phyloP scores from a whole-genome alignment of 1,139 yeast genomes.

The Magnusiomyces tetraspermus region DNA sequence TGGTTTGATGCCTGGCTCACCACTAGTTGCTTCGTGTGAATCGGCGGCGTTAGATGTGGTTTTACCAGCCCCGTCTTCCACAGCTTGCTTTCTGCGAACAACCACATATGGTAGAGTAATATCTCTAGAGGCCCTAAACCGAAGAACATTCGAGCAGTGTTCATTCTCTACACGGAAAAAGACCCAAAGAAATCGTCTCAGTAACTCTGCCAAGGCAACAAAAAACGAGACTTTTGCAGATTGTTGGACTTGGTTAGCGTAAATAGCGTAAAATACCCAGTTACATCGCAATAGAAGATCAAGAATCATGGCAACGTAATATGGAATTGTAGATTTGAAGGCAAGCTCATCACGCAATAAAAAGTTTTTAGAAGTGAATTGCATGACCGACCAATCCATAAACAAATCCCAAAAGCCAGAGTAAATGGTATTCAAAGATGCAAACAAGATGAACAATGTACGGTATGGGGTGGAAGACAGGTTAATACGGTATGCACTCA shows the following conservation, averaged over 20 bases:
- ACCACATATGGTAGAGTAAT: constrained; percentile 72
- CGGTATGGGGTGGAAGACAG: constrained; percentile 36
- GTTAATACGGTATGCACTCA: constrained; percentile 72
- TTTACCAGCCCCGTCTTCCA: neutral
- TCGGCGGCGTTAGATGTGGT: neutral
- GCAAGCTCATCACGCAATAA: constrained; percentile 65
- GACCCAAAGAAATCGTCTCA: constrained; percentile 81
- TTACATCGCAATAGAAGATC: constrained; percentile 74
- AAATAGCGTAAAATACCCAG: constrained; percentile 76
- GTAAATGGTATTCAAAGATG: constrained; percentile 59
- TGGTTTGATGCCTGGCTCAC: neutral
- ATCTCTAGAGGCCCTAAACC: constrained; percentile 80
- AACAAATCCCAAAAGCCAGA: constrained; percentile 78
- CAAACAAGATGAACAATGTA: constrained; percentile 61
- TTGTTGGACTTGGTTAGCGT: constrained; percentile 69
- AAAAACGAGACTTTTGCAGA: constrained; percentile 83
- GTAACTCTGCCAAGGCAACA: constrained; percentile 70
- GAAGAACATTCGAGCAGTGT: constrained; percentile 78
- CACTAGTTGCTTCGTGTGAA: neutral
- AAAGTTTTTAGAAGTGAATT: constrained; percentile 55
- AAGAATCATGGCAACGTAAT: constrained; percentile 62
- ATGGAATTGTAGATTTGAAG: constrained; percentile 48
- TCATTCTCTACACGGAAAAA: constrained; percentile 92
- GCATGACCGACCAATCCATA: constrained; percentile 93
- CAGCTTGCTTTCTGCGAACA: constrained; percentile 16